Evolutionary conservation across 176 grass and related monocot genomes (phyloP).

Genomic region (barley (Hordeum vulgare)): MorexV3_pseudomolecules_assembly NC_058520.1:452413306-452413805

Average conservation of each 20-base stretch:
- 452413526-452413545: conserved; percentile 56
- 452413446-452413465: neutral
- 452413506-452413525: conserved; percentile 53
- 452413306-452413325: conserved; percentile 52
- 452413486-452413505: conserved; percentile 23
- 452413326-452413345: conserved; percentile 22
- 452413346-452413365: conserved; percentile 28
- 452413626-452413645: conserved; percentile 52
- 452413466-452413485: conserved; percentile 1
- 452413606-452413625: conserved; percentile 9
- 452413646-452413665: conserved; percentile 71
- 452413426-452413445: conserved; percentile 68
- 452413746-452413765: neutral
- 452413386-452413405: conserved; percentile 40
- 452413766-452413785: neutral
- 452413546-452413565: conserved; percentile 63
- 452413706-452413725: conserved; percentile 43
- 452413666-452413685: conserved; percentile 27
- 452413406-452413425: conserved; percentile 70
- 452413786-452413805: neutral
- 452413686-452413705: conserved; percentile 33
- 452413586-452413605: neutral
- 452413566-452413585: conserved; percentile 46
- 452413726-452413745: conserved; percentile 42
- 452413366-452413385: conserved; percentile 20